Evolutionary conservation across 2,329 filamentous ascomycete species (phyloP), one percentile per base, ranked within the genome.

Genomic region (Magnaporthiopsis poae): DNA sequence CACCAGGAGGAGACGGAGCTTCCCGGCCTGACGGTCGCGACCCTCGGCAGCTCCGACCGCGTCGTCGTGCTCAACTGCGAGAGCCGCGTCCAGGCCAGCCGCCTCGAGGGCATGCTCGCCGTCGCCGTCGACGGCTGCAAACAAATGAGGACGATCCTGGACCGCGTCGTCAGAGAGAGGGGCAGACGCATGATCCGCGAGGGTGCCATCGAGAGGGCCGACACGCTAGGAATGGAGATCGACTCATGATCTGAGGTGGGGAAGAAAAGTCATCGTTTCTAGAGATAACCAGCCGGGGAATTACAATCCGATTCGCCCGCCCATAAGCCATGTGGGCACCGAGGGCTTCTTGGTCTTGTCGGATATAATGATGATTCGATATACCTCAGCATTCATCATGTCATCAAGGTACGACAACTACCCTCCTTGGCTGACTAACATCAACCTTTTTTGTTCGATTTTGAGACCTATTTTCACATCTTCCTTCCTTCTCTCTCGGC

Each of bases 51-150:
- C 7, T 86, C 82, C 63, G 91, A 94, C 74, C 88, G 88, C 71
- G 88, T 98, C 2, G 88, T 86, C 2, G 89, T 93, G 8, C 78
- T 96, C 69, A 84, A 93, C 15, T 90, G 96, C 83, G 95, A 98
- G 81, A 95, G 89, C 66, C 86, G 91, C 63, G 88, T 96, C n/a
- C 90, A 96, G 77, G 86, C 90, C 69, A 84, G 84, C 67, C 85
- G 92, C 67, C 75, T 98, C 68, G 94, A 99, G 79, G 90, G 90
- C 0, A 96, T 99, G 93, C 80, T 99, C 71, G 92, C 91, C 0
- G 92, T 96, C 1, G 94, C 90, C 0, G 87, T 97, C 63, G 93
- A 97, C 75, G 95, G 93, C 5, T 98, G 94, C 77, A 92, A 89
- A 77, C 89, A 93, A 75, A 88, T 98, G 59, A 85, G 91, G 69